phyloP scores from a whole-genome alignment of 2,329 filamentous ascomycete genomes.

The Fusarium domesticum region DNA sequence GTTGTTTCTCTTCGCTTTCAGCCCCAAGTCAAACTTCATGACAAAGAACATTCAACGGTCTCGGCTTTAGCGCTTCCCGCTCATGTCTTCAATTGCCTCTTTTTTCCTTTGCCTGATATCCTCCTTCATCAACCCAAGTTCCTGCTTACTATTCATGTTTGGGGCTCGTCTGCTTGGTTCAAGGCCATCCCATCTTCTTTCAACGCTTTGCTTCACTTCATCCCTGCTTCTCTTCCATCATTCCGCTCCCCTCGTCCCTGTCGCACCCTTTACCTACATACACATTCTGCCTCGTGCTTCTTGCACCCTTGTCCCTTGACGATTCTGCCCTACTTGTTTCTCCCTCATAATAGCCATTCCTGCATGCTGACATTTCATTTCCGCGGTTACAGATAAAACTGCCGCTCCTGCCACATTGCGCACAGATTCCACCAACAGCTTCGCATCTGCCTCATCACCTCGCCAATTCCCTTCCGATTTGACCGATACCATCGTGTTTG shows the following conservation, averaged over 20 bases:
- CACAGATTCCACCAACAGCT: constrained; percentile 24
- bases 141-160: no score
- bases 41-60: no score
- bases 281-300: constrained; percentile 4
- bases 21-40: background rate
- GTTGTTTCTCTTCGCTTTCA: background rate
- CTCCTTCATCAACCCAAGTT: no score
- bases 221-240: background rate
- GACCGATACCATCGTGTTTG: constrained; percentile 47
- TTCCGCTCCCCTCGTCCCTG: constrained; percentile 7
- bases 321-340: constrained; percentile 13
- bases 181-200: no score
- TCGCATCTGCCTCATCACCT: constrained; percentile 40
- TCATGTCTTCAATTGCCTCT: no score
- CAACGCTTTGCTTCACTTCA: no score
- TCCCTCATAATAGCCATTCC: constrained; percentile 20
- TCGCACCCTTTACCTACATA: constrained; percentile 5
- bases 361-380: constrained; percentile 28
- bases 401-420: constrained; percentile 20
- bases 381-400: constrained; percentile 26
- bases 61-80: no score
- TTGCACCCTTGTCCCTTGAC: constrained; percentile 1
- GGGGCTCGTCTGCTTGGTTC: no score
- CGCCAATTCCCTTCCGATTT: constrained; percentile 50
- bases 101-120: no score